phyloP scores from a whole-genome alignment of 306 rosid genomes.

The Mimosa bimucronata region DNA sequence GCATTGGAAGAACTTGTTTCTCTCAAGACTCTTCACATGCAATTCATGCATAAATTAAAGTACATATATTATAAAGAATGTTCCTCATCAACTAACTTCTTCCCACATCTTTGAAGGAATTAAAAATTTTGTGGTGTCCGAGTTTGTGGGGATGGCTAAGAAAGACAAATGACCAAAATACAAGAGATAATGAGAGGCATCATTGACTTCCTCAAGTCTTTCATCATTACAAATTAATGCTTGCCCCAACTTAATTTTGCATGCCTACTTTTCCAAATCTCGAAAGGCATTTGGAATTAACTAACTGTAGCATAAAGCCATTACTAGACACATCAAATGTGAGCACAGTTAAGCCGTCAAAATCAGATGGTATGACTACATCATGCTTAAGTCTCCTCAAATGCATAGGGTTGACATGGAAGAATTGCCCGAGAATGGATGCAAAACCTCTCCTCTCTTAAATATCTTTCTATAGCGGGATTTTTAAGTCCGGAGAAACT shows the following conservation, averaged over 20 bases:
- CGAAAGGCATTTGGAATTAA: not conserved
- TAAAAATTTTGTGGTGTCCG: not conserved
- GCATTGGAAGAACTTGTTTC: not conserved
- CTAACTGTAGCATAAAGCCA: not conserved
- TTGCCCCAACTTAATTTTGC: not conserved
- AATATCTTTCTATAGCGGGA: accelerated
- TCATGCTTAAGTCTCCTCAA: not conserved
- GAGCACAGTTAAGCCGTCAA: not conserved
- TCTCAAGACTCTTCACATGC: not conserved
- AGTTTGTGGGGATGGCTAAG: not conserved
- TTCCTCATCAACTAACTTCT: not conserved
- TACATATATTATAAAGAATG: not conserved
- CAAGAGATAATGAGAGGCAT: not conserved
- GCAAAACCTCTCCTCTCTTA: not conserved
- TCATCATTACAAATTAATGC: not conserved
- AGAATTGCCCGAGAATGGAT: not conserved
- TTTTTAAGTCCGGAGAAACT: not conserved
- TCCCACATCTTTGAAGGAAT: not conserved
- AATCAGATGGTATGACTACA: too few relatives aligned
- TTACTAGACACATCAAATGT: not conserved
- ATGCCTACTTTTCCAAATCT: not conserved
- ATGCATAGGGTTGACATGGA: not conserved
- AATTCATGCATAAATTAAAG: too few relatives aligned
- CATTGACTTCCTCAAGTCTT: not conserved
- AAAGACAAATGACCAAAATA: not conserved